phyloP scores from a whole-genome alignment of 2,329 filamentous ascomycete genomes.

The Aspergillus novoparasiticus region DNA sequence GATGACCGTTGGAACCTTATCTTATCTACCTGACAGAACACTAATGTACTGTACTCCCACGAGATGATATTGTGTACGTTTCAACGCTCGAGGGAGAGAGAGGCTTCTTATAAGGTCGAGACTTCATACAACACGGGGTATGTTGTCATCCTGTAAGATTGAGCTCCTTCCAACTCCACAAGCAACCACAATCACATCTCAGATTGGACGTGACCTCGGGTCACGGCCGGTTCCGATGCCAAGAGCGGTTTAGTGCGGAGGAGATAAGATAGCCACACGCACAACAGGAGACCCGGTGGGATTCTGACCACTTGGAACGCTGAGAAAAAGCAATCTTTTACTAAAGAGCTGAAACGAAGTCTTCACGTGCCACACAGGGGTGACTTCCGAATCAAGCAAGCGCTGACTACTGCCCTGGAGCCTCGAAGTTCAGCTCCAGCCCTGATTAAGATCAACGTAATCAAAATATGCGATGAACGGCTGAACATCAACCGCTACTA shows the following conservation, averaged over 20 bases:
- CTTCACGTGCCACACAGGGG: not conserved
- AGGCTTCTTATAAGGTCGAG: not conserved
- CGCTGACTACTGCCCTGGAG: not conserved
- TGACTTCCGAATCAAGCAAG: not conserved
- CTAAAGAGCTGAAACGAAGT: not conserved
- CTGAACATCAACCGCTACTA: not conserved
- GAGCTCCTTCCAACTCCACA: slow-evolving; percentile 1
- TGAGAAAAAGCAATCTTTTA: not conserved
- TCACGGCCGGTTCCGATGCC: slow-evolving; percentile 31
- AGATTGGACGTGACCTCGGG: slow-evolving; percentile 15
- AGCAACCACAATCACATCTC: not conserved
- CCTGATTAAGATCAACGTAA: not conserved
- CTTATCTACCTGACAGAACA: not conserved
- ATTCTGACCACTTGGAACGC: not conserved
- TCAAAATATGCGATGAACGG: not conserved
- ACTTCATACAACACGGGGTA: not conserved
- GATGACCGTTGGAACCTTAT: not conserved
- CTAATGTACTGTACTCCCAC: not conserved
- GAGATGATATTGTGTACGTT: not conserved
- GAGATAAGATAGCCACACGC: slow-evolving; percentile 11
- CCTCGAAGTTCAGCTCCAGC: not conserved
- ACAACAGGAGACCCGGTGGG: not conserved
- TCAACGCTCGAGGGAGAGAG: not conserved
- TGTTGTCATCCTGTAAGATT: not conserved
- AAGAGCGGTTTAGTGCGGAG: slow-evolving; percentile 11